A percentile compares a stretch with the other conserved stretches of the same genome.
Conservation (phyloP, 257 asterid genomes). For the Oldenlandia corymbosa region DNA sequence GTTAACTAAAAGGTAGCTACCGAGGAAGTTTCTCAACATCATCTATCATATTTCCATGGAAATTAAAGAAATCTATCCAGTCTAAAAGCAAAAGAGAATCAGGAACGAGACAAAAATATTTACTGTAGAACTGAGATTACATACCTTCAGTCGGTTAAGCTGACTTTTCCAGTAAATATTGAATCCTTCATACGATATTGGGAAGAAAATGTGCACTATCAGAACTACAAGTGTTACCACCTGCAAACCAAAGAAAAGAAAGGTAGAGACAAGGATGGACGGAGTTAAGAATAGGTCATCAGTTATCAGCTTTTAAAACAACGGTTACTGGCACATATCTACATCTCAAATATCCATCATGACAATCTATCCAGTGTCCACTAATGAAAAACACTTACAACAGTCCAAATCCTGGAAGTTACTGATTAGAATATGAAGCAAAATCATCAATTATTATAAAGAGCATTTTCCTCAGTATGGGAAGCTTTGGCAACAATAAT, state of each 20-base stretch:
- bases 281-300: not conserved
- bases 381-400: not conserved
- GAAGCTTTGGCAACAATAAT: too few species aligned
- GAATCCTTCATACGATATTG: conserved; percentile 73
- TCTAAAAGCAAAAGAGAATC: not conserved
- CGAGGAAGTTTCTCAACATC: not conserved
- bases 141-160: conserved; percentile 74
- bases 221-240: conserved; percentile 64
- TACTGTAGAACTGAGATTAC: conserved; percentile 11
- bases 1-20: not conserved
- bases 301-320: too few species aligned
- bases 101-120: not conserved
- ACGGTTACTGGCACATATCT: conserved; percentile 1
- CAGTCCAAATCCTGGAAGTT: not conserved
- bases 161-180: conserved; percentile 61
- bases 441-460: not conserved
- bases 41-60: not conserved
- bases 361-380: not conserved
- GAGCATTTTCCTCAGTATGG: not conserved
- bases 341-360: not conserved
- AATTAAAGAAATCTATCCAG: not conserved
- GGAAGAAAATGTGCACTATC: conserved; percentile 59
- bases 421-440: not conserved
- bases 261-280: not conserved
- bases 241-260: conserved; percentile 37